Evolutionary conservation across 306 rosid species (phyloP), one percentile per base, ranked within the genome.

Genomic region (Aeschynomene evenia): DNA sequence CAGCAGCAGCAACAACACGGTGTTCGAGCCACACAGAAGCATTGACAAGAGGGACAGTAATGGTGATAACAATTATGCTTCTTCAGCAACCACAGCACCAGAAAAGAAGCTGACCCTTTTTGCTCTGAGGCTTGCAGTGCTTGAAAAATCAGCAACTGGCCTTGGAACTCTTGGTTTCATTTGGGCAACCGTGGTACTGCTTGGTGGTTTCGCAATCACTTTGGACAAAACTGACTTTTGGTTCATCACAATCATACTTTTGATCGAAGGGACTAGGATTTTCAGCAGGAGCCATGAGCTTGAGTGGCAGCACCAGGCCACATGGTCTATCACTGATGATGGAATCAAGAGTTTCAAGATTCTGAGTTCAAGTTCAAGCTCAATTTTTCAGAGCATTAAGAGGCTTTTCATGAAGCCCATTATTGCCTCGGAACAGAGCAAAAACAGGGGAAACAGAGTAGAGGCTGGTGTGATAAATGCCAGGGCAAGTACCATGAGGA

Each of bases 241-340:
- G 98, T 80, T 89, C 79, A 83, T 92, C 78, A 88, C 98, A 11
- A 79, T 95, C 73, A 95, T 95, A 57, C 70, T 91, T 46, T 64
- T 95, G 70, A 84, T 89, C 10, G 97, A 95, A 61, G 99, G 99
- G 21, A 73, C 97, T 19, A 68, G 99, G 43, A 85, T 95, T 31
- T 91, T 95, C 82, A 95, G 99, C 86, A 78, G 99, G 43, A 95
- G 99, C 21, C 99, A 84, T 37, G 99, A 95, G 77, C 95, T 95
- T 42, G 97, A 95, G 66, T 95, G 99, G 97, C 99, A 95, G 55
- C 99, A 91, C 73, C 96, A 91, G 76, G 86, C 97, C 21, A 95
- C 97, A 23, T 89, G 96, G 97, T 85, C 99, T 22, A 54, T 91
- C 10, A 48, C 92, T 18, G 96, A 80, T 23, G 88, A 75, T 3